Evolutionary conservation across 129 eudicot species (phyloP), one percentile per base, ranked within the genome.

Genomic region (Lactuca sativa): DNA sequence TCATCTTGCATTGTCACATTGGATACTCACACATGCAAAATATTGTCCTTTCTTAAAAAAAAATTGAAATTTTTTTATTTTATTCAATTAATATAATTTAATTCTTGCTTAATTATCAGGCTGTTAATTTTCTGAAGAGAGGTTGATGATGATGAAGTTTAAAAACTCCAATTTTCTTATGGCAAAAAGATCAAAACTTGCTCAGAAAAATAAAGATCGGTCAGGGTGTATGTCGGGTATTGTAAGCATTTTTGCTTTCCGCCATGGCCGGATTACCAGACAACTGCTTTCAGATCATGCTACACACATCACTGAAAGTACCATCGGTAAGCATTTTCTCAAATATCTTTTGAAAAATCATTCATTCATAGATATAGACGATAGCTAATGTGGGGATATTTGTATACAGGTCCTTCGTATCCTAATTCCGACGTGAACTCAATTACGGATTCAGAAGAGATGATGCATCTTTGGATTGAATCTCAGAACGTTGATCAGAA

Each of bases 211-310:
- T 56, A 86, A 84, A 52, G 83, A 79, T 72, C 87, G 84, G 10
- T 78, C 85, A 2, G 98, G 98, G n/a, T 93, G 98, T 66, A 89
- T 93, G 66, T 82, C 78, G 67, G 83, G 98, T 63, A 67, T 93
- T 49, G 82, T 85, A 77, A 81, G 80, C 55, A 69, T 93, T 11
- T 93, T 93, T 56, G 88, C 87, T 75, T 89, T 86, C 54, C 92
- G 95, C 18, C 87, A 84, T 75, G 88, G 86, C 72, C 86, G 90
- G 65, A 58, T 82, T 31, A 75, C 90, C 5, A 82, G 82, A 74
- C 81, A 79, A 69, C 69, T 86, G 78, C 90, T 89, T 76, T 16
- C 80, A 16, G 90, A 89, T 86, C 71, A 64, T 49, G 34, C 10
- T 5, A 49, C 71, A 37, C 71, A 77, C 10, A 54, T 41, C 61